A percentile compares a stretch with the other conserved stretches of the same genome.
phyloP scores from a whole-genome alignment of 2,329 filamentous ascomycete genomes.

The Tetracladium maxilliforme region DNA sequence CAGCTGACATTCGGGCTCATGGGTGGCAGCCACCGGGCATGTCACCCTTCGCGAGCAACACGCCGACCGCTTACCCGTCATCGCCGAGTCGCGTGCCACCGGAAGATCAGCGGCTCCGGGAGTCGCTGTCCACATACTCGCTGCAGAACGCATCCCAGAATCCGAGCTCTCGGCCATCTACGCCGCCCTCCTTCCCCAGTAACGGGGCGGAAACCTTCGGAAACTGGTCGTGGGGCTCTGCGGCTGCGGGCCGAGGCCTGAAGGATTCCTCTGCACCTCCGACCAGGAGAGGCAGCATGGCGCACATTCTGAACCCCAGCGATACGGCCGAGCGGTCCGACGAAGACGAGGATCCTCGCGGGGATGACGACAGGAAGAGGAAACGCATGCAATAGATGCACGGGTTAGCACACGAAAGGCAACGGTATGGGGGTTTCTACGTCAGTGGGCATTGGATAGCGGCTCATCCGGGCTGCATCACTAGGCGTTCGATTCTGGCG shows the following conservation, averaged over 20 bases:
- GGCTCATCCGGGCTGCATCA: too few relatives aligned
- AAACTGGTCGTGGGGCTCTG: slow-evolving; percentile 17
- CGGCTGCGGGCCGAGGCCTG: slow-evolving; percentile 10
- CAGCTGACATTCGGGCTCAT: slow-evolving; percentile 85
- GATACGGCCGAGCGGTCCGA: slow-evolving; percentile 52
- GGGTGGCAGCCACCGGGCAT: slow-evolving; percentile 53
- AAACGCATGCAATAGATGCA: slow-evolving; percentile 42
- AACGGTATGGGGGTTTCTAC: too few relatives aligned
- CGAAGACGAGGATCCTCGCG: slow-evolving; percentile 48
- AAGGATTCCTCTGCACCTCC: slow-evolving; percentile 39
- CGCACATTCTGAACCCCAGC: slow-evolving; percentile 55
- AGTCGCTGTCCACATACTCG: slow-evolving; percentile 51
- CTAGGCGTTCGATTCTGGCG: too few relatives aligned
- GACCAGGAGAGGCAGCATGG: slow-evolving; percentile 57
- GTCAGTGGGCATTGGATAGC: too few relatives aligned
- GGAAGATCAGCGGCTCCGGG: slow-evolving; percentile 45
- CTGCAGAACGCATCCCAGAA: slow-evolving; percentile 16
- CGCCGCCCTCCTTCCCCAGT: slow-evolving; percentile 11
- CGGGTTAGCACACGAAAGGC: too few relatives aligned
- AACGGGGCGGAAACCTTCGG: slow-evolving; percentile 11
- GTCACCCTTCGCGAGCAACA: slow-evolving; percentile 51
- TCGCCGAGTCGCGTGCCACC: slow-evolving; percentile 39
- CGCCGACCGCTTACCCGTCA: slow-evolving; percentile 49
- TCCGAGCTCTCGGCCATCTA: slow-evolving; percentile 14
- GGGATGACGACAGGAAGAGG: slow-evolving; percentile 44